Base-by-base conservation (phyloP, 2,329 filamentous ascomycete species). In the Tricladium varicosporioides region DNA sequence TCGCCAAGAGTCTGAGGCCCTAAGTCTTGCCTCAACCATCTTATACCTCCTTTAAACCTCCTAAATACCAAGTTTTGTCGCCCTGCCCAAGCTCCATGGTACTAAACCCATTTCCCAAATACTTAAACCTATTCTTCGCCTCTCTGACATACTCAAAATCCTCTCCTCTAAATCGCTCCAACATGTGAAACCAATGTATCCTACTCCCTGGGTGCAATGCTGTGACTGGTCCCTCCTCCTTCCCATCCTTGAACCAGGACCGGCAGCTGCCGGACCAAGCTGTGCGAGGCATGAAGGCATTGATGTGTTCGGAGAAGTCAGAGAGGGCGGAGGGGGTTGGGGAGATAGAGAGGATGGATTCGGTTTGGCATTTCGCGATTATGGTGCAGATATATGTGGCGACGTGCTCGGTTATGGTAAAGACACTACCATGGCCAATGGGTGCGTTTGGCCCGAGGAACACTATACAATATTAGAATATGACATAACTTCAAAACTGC, bases 331-430 rank as follows among this genome's bases (percentile, higher is more conserved):
- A 71, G 1, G 45, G 10, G 5, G 51, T 75, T 1, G 79, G 74
- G 22, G 72, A 70, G 54, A 81, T 71, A 14, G 72, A 70, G 7
- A 70, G 70, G 54, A 78, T 70, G 60, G 75, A 72, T 60, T 79
- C 75, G 36, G 46, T 46, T 48, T 66, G 64, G 5, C 74, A 77
- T 42, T 75, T 75, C 0, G 69, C 64, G 62, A 78, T 79, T 10
- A 80, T 74, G 60, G 74, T 72, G n/a, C 77, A 67, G 44, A 79
- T 69, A 63, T 81, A 81, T 60, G 80, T 78, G 8, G 73, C 66
- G 43, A 79, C 75, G 4, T 73, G 70, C 5, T 80, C 76, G 54
- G 78, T 76, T 2, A 74, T 75, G n/a, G 68, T 64, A 14, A 69
- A 58, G 18, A 70, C 59, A 18, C 61, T 66, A 31, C 69, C 70